A percentile compares a stretch with the other conserved stretches of the same genome.
Evolutionary conservation across 2,329 filamentous ascomycete genomes (phyloP).

Genomic region (Aureobasidium sp.): DNA sequence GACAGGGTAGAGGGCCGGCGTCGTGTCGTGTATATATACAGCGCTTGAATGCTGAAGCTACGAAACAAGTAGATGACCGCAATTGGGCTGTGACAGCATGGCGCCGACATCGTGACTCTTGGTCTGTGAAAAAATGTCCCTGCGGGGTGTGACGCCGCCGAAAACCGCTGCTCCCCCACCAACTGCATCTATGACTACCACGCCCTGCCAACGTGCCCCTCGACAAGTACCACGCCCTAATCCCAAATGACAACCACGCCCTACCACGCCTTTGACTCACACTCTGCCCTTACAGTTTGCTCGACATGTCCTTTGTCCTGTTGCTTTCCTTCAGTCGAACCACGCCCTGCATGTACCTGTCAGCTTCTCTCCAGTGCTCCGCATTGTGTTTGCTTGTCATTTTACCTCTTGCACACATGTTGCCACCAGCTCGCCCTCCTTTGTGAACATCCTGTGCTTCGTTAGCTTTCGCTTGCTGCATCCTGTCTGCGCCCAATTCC

Average conservation of each 20-base stretch:
- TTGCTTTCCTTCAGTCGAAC: constrained; percentile 41
- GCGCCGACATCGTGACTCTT: constrained; percentile 9
- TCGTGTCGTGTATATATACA: neutral
- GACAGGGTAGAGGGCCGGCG: neutral
- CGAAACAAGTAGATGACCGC: neutral
- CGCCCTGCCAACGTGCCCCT: neutral
- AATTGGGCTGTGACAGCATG: neutral
- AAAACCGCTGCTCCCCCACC: neutral
- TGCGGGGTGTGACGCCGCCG: neutral
- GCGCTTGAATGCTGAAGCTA: no score
- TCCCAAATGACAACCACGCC: neutral
- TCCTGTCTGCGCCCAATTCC: neutral
- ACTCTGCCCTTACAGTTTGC: neutral
- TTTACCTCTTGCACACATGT: constrained; percentile 71
- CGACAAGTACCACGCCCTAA: neutral
- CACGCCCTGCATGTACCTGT: constrained; percentile 38
- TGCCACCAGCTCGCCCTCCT: constrained; percentile 65
- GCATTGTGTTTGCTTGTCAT: constrained; percentile 8
- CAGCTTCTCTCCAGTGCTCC: constrained; percentile 15
- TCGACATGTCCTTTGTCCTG: neutral
- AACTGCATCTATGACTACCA: neutral
- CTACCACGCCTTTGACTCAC: constrained; percentile 1
- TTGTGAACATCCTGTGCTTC: constrained; percentile 51
- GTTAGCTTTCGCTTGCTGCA: neutral
- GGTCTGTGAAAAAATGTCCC: constrained; percentile 5